Evolutionary conservation across 2,329 filamentous ascomycete species (phyloP), one percentile per base, ranked within the genome.

Genomic region (Colletotrichum brevisporum): DNA sequence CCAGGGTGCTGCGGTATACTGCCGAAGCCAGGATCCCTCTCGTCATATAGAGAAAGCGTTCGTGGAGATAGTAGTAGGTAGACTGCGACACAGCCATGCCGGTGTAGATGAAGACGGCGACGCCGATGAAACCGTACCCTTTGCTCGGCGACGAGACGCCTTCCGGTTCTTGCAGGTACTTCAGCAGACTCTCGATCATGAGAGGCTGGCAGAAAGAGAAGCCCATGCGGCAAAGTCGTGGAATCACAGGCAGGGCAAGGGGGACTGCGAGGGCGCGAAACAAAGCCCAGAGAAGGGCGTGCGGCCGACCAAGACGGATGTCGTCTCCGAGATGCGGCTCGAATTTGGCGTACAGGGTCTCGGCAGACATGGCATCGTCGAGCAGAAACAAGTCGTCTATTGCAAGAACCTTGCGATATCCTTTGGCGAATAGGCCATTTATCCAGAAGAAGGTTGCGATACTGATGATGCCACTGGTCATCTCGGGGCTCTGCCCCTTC

Each of bases 101-200:
- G 0, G 71, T 26, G 67, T 84, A 86, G 4, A 83, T 79, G 2
- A 84, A 57, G 1, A 79, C 70, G 0, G 76, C 75, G 3, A 82
- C 83, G 2, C 79, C 83, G 10, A 86, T 82, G 5, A 84, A 76
- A 0, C 83, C 83, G 66, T 83, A 84, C 2, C 81, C 78, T 15
- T 75, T 63, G 39, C 77, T 79, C 0, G 72, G 67, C 0, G 69
- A 68, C 0, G 69, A 63, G 0, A 57, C 21, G 0, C 71, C 66
- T 8, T 73, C 66, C 2, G 78, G 72, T 3, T 71, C 50, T 21
- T 73, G 66, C 3, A 82, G 72, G 47, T 76, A 77, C 13, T 72
- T 52, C 2, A 82, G 65, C 0, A 80, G 68, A 1, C 72, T 73
- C 45, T 74, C 59, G 51, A 84, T 75, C 26, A 84, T 73, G n/a